These are phyloP conservation scores for Vitis riparia DNA, from an alignment of 164 flowering plant species.

Conservation along the genomic window DNA sequence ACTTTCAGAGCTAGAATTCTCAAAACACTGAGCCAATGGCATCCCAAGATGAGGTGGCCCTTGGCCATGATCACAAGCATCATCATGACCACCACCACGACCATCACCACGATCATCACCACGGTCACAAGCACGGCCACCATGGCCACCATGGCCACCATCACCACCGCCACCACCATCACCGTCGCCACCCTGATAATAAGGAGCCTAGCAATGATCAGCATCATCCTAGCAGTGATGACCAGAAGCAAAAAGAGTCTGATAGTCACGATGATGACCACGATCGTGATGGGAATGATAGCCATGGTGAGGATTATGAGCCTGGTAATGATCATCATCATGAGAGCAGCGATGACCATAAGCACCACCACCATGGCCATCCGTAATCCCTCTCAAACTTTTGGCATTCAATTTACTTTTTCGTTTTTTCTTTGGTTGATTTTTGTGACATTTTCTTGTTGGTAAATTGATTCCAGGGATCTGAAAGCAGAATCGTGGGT, in stretches of 20 bases:
- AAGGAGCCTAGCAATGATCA: no score
- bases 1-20: no score
- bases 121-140: slow-evolving; percentile 22
- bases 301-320: no score
- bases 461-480: slow-evolving; percentile 14
- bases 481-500: slow-evolving; percentile 49
- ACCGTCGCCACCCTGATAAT: slow-evolving; percentile 2
- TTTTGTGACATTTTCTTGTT: neutral
- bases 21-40: slow-evolving; percentile 22
- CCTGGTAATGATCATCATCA: no score
- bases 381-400: neutral
- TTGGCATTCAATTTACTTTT: neutral
- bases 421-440: neutral
- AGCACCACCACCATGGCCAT: neutral
- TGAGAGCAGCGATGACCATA: no score
- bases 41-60: neutral
- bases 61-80: neutral
- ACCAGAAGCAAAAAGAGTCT: no score
- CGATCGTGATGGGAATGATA: no score
- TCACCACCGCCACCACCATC: slow-evolving; percentile 23
- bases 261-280: no score
- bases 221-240: no score
- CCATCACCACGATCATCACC: slow-evolving; percentile 23
- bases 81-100: slow-evolving; percentile 22
- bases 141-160: slow-evolving; percentile 22